Evolutionary conservation across 2,329 filamentous ascomycete genomes (phyloP).

Genomic region (Rutstroemia sp.): DNA sequence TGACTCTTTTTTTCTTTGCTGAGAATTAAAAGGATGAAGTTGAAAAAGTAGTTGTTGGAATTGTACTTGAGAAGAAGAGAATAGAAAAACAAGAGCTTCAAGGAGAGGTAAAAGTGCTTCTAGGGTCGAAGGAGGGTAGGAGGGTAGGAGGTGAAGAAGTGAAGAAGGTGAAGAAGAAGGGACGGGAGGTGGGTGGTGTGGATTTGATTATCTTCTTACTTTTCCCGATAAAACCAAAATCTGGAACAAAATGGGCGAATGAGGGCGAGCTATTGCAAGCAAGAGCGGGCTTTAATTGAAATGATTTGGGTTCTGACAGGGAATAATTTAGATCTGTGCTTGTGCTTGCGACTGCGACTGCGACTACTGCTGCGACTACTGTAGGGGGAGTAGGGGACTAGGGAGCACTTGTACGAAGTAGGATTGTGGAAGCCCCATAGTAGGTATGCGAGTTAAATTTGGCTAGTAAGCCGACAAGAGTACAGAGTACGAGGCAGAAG

Average conservation of each 20-base stretch:
- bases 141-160: not conserved
- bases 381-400: too few species aligned
- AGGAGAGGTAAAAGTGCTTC: not conserved
- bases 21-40: constrained; percentile 11
- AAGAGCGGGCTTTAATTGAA: not conserved
- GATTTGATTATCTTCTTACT: not conserved
- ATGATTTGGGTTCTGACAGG: not conserved
- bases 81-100: not conserved
- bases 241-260: not conserved
- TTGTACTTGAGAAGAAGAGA: constrained; percentile 3
- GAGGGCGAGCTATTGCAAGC: not conserved
- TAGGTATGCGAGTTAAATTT: not conserved
- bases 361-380: too few species aligned
- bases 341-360: not conserved
- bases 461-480: not conserved
- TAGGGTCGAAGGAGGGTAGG: not conserved
- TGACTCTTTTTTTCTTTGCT: constrained; percentile 10
- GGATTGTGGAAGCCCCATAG: not conserved
- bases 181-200: not conserved
- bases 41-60: too few species aligned
- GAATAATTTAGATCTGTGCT: not conserved
- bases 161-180: not conserved
- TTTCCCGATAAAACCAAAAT: not conserved
- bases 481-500: too few species aligned
- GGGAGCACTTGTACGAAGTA: too few species aligned